phyloP scores from a whole-genome alignment of 768 basidiomycete species.

The Rhodotorula kratochvilovae region DNA sequence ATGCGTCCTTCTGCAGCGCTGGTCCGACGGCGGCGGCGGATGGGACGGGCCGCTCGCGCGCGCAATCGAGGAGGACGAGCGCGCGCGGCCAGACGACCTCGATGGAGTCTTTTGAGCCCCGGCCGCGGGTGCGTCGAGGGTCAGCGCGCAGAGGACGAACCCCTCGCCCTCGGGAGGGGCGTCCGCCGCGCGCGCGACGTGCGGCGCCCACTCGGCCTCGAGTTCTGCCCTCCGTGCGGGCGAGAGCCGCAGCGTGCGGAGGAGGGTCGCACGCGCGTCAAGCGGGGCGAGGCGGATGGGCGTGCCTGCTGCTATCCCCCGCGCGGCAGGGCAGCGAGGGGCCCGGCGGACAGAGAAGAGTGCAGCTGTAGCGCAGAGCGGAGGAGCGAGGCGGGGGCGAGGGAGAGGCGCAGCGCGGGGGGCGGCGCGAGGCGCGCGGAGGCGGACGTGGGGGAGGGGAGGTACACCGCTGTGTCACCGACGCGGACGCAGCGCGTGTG shows the following conservation, averaged over 20 bases:
- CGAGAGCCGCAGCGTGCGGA: neutral
- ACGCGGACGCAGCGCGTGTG: neutral
- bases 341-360: neutral
- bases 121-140: constrained; percentile 4
- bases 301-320: no score
- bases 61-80: constrained; percentile 22
- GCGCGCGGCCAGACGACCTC: constrained; percentile 29
- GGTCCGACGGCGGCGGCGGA: no score
- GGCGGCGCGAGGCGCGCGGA: neutral
- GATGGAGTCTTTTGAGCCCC: neutral
- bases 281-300: constrained; percentile 20
- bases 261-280: constrained; percentile 4
- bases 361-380: constrained; percentile 11
- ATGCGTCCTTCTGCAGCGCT: neutral
- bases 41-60: neutral
- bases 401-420: neutral
- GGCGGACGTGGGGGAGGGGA: neutral
- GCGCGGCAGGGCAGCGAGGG: neutral
- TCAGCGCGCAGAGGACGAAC: constrained; percentile 25
- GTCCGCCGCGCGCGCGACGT: neutral
- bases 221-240: neutral
- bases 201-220: constrained; percentile 4
- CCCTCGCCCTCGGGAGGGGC: neutral
- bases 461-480: neutral
- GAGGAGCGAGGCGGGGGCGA: constrained; percentile 10